Conservation (phyloP, 345 rosid genomes). For the Excoecaria cochinchinensis region DNA sequence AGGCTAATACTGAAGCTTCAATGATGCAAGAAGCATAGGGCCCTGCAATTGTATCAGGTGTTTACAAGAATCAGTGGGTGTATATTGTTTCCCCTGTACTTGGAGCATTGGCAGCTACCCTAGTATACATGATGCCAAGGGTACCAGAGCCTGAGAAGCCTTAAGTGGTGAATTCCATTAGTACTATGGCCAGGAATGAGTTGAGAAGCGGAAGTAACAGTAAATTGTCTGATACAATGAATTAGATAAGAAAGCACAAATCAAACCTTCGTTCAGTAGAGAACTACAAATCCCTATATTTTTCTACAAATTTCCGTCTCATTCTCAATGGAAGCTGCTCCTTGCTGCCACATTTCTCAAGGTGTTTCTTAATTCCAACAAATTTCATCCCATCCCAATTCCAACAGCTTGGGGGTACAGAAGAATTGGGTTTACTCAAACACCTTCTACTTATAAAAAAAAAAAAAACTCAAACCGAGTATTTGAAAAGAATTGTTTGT, state of each 20-base stretch:
- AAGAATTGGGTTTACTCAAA: too few relatives aligned
- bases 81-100: constrained; percentile 39
- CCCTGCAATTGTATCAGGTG: constrained; percentile 42
- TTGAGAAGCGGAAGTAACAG: not conserved
- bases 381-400: too few relatives aligned
- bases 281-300: constrained; percentile 28
- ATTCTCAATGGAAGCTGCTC: too few relatives aligned
- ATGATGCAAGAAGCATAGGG: constrained; percentile 59
- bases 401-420: too few relatives aligned
- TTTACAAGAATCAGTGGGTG: constrained; percentile 47
- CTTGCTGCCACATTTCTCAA: too few relatives aligned
- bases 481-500: too few relatives aligned
- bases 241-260: constrained; percentile 18
- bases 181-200: not conserved
- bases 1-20: constrained; percentile 56
- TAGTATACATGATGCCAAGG: constrained; percentile 31
- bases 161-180: not conserved
- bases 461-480: too few relatives aligned
- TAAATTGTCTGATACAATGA: constrained; percentile 21
- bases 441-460: too few relatives aligned
- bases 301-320: constrained; percentile 63
- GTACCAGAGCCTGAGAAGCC: constrained; percentile 31
- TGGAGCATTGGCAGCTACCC: constrained; percentile 41
- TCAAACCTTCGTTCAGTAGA: constrained; percentile 40
- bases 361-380: too few relatives aligned